phyloP scores from a whole-genome alignment of 805 yeast genomes.

The Ogataea neopini region DNA sequence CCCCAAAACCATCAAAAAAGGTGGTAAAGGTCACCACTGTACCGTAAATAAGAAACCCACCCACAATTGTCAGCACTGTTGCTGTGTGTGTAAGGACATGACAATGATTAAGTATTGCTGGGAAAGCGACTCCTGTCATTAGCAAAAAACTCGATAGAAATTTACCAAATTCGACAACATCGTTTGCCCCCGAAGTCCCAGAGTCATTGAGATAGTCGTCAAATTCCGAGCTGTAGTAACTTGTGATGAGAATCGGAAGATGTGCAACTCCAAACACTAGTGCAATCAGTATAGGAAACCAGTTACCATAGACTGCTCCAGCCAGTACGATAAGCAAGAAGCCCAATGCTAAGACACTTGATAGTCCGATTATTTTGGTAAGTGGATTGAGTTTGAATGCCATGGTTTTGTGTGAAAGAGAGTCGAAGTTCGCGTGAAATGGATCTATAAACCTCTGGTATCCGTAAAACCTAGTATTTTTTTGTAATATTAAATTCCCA shows the following conservation, averaged over 20 bases:
- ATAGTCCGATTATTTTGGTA: conserved; percentile 73
- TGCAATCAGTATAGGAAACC: conserved; percentile 82
- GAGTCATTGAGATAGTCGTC: conserved; percentile 68
- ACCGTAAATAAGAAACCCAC: conserved; percentile 82
- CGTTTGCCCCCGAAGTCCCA: conserved; percentile 35
- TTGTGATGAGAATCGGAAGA: conserved; percentile 63
- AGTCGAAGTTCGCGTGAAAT: no score
- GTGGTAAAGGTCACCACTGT: conserved; percentile 81
- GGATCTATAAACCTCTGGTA: no score
- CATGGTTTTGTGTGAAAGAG: conserved; percentile 16
- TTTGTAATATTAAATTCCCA: not conserved
- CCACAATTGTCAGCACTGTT: conserved; percentile 71
- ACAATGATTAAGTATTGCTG: conserved; percentile 75
- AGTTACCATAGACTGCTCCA: conserved; percentile 84
- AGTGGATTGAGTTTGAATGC: conserved; percentile 53
- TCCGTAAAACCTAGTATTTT: not conserved
- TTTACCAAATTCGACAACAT: conserved; percentile 74
- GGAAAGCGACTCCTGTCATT: conserved; percentile 72
- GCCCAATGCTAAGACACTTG: conserved; percentile 83
- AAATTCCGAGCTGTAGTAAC: conserved; percentile 40
- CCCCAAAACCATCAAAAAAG: conserved; percentile 64
- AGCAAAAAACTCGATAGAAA: conserved; percentile 77
- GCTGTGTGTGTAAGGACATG: conserved; percentile 70
- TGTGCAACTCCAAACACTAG: conserved; percentile 69
- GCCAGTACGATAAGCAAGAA: conserved; percentile 85